Evolutionary conservation across 129 eudicot genomes (phyloP).

Genomic region (Apium graveolens): DNA sequence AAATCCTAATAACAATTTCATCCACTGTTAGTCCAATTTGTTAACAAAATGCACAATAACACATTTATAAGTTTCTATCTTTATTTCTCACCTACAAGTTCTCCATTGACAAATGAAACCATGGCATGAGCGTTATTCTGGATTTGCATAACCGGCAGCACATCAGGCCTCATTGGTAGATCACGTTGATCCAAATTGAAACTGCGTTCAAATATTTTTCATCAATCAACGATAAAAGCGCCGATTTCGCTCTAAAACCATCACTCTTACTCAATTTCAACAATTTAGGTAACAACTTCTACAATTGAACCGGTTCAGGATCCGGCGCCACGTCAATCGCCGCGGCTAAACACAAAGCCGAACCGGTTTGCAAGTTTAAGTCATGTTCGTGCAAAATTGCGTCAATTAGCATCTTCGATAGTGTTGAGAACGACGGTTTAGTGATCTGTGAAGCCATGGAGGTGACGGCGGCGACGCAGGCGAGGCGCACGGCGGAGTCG

Average conservation of each 20-base stretch:
- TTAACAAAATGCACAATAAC: neutral
- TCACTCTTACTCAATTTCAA: constrained; percentile 47
- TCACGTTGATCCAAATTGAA: constrained; percentile 51
- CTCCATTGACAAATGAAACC: constrained; percentile 64
- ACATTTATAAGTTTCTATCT: neutral
- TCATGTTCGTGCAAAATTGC: constrained; percentile 61
- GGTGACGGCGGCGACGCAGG: constrained; percentile 49
- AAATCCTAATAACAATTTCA: constrained; percentile 34
- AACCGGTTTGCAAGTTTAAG: constrained; percentile 49
- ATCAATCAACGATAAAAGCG: too few relatives aligned
- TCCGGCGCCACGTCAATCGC: constrained; percentile 60
- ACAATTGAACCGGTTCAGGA: constrained; percentile 43
- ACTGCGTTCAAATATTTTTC: constrained; percentile 42
- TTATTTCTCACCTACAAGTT: constrained; percentile 46
- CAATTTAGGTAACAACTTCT: constrained; percentile 49
- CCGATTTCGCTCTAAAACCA: constrained; percentile 57
- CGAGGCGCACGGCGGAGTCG: constrained; percentile 59
- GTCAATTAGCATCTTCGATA: constrained; percentile 47
- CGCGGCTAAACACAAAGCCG: constrained; percentile 65
- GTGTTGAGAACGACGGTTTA: constrained; percentile 33
- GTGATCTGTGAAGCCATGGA: constrained; percentile 39
- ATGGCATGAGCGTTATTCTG: constrained; percentile 76
- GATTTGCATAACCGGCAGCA: constrained; percentile 58
- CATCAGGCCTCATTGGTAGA: too few relatives aligned
- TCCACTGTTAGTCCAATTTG: neutral